Evolutionary conservation across 352 stramenopile genomes (phyloP).

Genomic region (Globisporangium recalcitrans): DNA sequence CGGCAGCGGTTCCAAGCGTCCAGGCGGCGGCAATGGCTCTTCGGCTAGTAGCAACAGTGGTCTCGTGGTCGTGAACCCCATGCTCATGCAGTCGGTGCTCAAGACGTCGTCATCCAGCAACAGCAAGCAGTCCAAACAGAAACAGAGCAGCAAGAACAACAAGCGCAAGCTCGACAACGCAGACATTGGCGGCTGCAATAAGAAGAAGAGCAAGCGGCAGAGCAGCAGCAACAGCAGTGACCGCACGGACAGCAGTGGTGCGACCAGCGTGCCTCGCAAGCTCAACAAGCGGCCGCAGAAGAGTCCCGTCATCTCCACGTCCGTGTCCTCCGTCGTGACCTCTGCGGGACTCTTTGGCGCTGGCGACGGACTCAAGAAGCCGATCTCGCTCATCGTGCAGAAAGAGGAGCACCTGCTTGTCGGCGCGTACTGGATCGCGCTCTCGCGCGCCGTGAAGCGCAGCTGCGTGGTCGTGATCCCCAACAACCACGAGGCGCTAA

Average conservation of each 20-base stretch:
- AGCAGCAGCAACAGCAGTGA: neutral
- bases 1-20: neutral
- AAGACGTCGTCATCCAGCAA: neutral
- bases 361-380: slow-evolving; percentile 8
- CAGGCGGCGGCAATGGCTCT: slow-evolving; percentile 1
- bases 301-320: slow-evolving; percentile 10
- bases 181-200: neutral
- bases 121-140: slow-evolving; percentile 7
- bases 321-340: slow-evolving; percentile 12
- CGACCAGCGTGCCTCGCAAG: neutral
- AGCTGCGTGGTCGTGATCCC: slow-evolving; percentile 48
- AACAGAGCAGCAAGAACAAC: slow-evolving; percentile 11
- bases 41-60: neutral
- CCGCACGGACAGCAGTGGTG: neutral
- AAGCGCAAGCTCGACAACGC: slow-evolving; percentile 16
- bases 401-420: slow-evolving; percentile 34
- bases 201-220: slow-evolving; percentile 11
- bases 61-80: slow-evolving; percentile 16
- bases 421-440: slow-evolving; percentile 55
- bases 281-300: slow-evolving; percentile 8
- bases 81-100: slow-evolving; percentile 24
- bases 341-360: slow-evolving; percentile 10
- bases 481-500: slow-evolving; percentile 24
- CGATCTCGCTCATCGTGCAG: slow-evolving; percentile 26
- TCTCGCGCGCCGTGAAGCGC: slow-evolving; percentile 33